A percentile compares a stretch with the other conserved stretches of the same genome.
These are phyloP conservation scores for Phytophthora idaei DNA, from an alignment of 352 stramenopile species.

Conservation along the genomic window DNA sequence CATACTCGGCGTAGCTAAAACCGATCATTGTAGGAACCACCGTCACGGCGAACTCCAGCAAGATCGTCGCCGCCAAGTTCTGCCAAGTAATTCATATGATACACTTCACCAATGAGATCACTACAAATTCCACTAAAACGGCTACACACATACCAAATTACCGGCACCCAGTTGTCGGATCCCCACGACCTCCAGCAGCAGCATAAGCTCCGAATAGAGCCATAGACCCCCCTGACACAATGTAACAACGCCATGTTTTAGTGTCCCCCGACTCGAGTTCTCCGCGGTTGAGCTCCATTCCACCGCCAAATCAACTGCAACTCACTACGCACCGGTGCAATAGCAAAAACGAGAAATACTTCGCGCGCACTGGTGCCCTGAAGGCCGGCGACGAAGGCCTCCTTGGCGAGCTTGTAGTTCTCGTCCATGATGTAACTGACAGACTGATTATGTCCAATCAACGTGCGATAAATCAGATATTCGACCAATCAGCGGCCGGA, in stretches of 20 bases:
- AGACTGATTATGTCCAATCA: slow-evolving; percentile 37
- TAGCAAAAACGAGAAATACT: slow-evolving; percentile 77
- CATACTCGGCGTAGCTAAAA: slow-evolving; percentile 70
- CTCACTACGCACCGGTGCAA: slow-evolving; percentile 61
- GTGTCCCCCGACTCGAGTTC: slow-evolving; percentile 13
- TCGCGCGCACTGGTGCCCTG: slow-evolving; percentile 73
- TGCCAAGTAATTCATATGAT: slow-evolving; percentile 21
- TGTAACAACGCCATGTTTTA: slow-evolving; percentile 29
- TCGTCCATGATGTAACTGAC: slow-evolving; percentile 49
- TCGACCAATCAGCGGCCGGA: slow-evolving; percentile 38
- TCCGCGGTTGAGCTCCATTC: slow-evolving; percentile 8
- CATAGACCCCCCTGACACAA: slow-evolving; percentile 69
- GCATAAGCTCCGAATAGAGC: slow-evolving; percentile 84
- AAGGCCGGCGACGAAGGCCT: slow-evolving; percentile 77
- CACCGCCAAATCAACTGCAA: slow-evolving; percentile 9
- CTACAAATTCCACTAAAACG: neutral
- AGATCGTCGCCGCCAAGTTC: slow-evolving; percentile 58
- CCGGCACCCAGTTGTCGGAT: slow-evolving; percentile 54
- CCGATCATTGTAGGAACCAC: slow-evolving; percentile 74
- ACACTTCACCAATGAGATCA: neutral
- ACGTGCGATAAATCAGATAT: neutral
- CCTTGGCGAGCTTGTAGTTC: slow-evolving; percentile 86
- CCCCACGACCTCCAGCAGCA: slow-evolving; percentile 73
- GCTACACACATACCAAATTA: slow-evolving; percentile 45
- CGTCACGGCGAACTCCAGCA: slow-evolving; percentile 74